A percentile compares a stretch with the other conserved stretches of the same genome.
Conservation (phyloP, 192 early-diverging fungal species). For the Linnemannia exigua region DNA sequence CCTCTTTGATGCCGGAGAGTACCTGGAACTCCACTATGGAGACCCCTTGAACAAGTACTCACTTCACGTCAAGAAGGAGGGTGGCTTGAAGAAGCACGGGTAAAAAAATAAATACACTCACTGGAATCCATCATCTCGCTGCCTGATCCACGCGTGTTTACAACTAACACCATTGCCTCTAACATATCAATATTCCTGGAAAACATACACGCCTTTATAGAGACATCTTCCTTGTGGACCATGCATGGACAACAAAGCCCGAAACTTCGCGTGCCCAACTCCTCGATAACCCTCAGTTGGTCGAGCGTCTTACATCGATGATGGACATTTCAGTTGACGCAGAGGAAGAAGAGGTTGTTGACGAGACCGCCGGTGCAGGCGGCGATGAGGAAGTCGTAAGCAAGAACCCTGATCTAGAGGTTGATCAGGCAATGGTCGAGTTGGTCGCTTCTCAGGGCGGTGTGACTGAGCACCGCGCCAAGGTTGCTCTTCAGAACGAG, state of each 20-base stretch:
- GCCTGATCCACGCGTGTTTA: background rate
- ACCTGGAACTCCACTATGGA: conserved; percentile 64
- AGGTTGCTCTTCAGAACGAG: conserved; percentile 64
- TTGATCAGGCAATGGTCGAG: conserved; percentile 63
- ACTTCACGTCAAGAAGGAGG: conserved; percentile 63
- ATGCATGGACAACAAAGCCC: conserved; percentile 80
- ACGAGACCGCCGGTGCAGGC: conserved; percentile 25
- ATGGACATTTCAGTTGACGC: conserved; percentile 67
- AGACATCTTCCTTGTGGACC: conserved; percentile 78
- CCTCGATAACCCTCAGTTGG: conserved; percentile 63
- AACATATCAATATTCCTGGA: background rate
- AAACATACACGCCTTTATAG: conserved; percentile 21
- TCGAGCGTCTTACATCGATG: conserved; percentile 74
- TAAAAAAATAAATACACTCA: conserved; percentile 22
- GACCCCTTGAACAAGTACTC: conserved; percentile 65
- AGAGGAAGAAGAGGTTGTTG: conserved; percentile 54
- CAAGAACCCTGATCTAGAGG: conserved; percentile 52
- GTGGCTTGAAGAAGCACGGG: conserved; percentile 62
- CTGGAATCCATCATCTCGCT: background rate
- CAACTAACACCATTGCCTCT: background rate
- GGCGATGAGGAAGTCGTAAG: conserved; percentile 10
- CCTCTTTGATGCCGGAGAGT: conserved; percentile 65
- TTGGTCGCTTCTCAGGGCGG: conserved; percentile 71
- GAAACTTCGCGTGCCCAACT: conserved; percentile 69
- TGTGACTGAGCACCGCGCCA: conserved; percentile 67